A percentile compares a stretch with the other conserved stretches of the same genome.
phyloP scores from a whole-genome alignment of 176 grass and related monocot genomes.

The Dactylis glomerata region DNA sequence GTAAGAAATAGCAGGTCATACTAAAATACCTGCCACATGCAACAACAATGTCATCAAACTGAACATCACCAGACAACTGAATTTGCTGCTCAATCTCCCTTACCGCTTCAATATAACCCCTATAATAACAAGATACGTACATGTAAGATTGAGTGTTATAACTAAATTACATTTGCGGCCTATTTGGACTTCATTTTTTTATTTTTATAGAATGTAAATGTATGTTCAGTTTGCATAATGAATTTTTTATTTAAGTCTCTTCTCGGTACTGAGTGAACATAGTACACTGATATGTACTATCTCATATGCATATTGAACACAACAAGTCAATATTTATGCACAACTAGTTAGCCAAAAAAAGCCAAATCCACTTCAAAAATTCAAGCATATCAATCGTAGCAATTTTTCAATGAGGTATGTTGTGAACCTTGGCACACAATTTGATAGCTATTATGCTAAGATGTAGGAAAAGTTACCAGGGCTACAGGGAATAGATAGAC shows the following conservation, averaged over 20 bases:
- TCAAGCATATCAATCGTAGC: neutral
- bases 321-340: neutral
- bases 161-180: neutral
- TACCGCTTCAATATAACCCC: constrained; percentile 94
- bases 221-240: neutral
- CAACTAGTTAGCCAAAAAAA: neutral
- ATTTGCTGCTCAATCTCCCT: constrained; percentile 81
- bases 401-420: neutral
- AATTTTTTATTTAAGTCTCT: neutral
- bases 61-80: constrained; percentile 36
- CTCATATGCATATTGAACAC: neutral
- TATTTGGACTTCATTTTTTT: neutral
- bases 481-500: neutral
- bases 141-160: neutral
- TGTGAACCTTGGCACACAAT: neutral
- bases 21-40: constrained; percentile 77
- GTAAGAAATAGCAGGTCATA: neutral
- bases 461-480: neutral
- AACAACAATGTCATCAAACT: constrained; percentile 88
- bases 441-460: neutral
- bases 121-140: constrained; percentile 27
- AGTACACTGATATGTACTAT: neutral
- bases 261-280: neutral
- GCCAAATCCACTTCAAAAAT: neutral
- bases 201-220: neutral